These are phyloP conservation scores for Fragaria vesca DNA, from an alignment of 306 rosid genomes.

Conservation along the genomic window DNA sequence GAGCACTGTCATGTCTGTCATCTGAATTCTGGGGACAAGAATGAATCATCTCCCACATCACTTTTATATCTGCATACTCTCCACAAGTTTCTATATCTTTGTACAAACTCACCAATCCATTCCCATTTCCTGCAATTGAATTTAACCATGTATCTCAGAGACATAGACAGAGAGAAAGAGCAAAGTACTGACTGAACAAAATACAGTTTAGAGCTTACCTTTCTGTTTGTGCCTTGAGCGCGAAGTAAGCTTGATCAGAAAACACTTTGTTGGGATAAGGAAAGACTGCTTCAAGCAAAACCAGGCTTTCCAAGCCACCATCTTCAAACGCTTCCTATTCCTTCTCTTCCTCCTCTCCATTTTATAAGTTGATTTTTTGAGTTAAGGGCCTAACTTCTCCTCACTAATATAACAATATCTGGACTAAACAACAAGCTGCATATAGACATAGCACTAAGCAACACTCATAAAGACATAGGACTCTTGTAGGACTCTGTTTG, in stretches of 20 bases:
- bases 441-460: constrained; percentile 46
- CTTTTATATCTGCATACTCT: constrained; percentile 74
- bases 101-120: constrained; percentile 57
- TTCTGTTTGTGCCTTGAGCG: constrained; percentile 36
- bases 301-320: constrained; percentile 53
- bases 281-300: constrained; percentile 49
- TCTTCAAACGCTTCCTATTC: constrained; percentile 31
- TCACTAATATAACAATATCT: constrained; percentile 25
- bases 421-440: constrained; percentile 40
- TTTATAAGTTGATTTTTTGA: constrained; percentile 34
- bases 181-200: neutral
- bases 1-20: constrained; percentile 24
- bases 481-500: constrained; percentile 30
- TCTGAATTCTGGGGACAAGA: constrained; percentile 45
- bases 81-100: constrained; percentile 78
- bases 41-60: constrained; percentile 92
- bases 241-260: constrained; percentile 45
- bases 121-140: constrained; percentile 40
- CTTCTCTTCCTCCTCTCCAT: constrained; percentile 22
- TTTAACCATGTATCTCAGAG: constrained; percentile 18
- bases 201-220: constrained; percentile 39
- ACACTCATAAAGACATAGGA: constrained; percentile 46
- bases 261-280: constrained; percentile 46
- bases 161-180: neutral
- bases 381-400: constrained; percentile 12